Base-by-base conservation (phyloP, 2,329 filamentous ascomycete species). In the Neofusicoccum parvum region DNA sequence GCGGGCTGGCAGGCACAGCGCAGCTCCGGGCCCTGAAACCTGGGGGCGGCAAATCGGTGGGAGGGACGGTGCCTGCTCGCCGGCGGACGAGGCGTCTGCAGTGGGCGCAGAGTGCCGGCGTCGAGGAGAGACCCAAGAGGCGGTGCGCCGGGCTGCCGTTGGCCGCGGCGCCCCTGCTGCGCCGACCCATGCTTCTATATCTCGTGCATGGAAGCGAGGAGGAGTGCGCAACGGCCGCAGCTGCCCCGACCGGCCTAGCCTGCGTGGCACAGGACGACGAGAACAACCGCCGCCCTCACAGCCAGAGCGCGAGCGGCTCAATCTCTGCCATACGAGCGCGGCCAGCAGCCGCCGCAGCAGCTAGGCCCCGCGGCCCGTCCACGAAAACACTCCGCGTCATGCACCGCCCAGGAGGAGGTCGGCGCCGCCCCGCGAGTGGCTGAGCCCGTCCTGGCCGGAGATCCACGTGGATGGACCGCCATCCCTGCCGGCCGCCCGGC, bases 171-270 rank as follows among this genome's bases (percentile, higher is more conserved):
- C 23, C 23, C 23, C 23, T 23, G 23, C 23, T 23, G 23, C 23
- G 23, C 32, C 39, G n/a, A 15, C 27, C 23, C 54, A 45, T 59
- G 43, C 34, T 37, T 48, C 37, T 60, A 60, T 48, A 60, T 60
- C 56, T 60, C 56, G 56, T 49, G 56, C 56, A 60, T 60, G 56
- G 56, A 60, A 60, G 56, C 56, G 56, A 60, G 56, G 7, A 20
- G 12, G 15, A 9, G 32, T 10, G 43, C 56, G 32, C 41, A 60
- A 60, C 56, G 56, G 56, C 56, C 56, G 56, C 56, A 60, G 56
- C 45, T 60, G 41, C 56, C 56, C 27, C 43, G 27, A 60, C 3
- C 56, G 56, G 56, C 43, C 43, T 60, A 60, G 56, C 32, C 41
- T 12, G 17, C 37, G 37, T 58, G 53, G 37, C 53, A 58, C 53